A percentile compares a stretch with the other conserved stretches of the same genome.
Conservation (phyloP, 2,329 filamentous ascomycete species). For the Colletotrichum camelliae region DNA sequence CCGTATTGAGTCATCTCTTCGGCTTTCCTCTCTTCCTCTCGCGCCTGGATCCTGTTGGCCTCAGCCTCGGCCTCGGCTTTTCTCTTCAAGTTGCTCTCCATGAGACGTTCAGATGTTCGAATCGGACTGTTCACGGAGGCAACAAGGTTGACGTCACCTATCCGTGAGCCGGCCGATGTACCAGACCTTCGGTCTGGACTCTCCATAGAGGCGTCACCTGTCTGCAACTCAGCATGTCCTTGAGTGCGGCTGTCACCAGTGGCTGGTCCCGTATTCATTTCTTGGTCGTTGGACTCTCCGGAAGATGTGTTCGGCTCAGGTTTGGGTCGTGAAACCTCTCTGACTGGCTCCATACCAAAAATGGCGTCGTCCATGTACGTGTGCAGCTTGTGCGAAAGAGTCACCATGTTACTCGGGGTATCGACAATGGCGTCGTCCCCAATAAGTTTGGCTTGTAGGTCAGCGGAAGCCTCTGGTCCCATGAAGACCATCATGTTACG, state of each 20-base stretch:
- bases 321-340: rapidly evolving
- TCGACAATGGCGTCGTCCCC: background rate
- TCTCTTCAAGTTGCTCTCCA: background rate
- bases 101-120: rapidly evolving
- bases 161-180: too few species aligned
- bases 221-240: background rate
- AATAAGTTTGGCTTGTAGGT: background rate
- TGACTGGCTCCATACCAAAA: background rate
- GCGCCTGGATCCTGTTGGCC: too few species aligned
- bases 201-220: background rate
- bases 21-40: background rate
- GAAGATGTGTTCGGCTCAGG: background rate
- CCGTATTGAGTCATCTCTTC: rapidly evolving
- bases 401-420: background rate
- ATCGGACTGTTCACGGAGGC: rapidly evolving
- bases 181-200: too few species aligned
- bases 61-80: background rate
- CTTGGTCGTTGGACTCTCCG: background rate
- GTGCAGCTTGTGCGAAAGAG: background rate
- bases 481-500: rapidly evolving
- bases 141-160: background rate
- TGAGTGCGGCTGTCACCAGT: background rate
- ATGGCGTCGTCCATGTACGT: background rate
- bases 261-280: background rate
- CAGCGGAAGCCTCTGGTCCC: background rate